phyloP scores from a whole-genome alignment of 495 filamentous ascomycete species.

The Aspergillus ostianus region DNA sequence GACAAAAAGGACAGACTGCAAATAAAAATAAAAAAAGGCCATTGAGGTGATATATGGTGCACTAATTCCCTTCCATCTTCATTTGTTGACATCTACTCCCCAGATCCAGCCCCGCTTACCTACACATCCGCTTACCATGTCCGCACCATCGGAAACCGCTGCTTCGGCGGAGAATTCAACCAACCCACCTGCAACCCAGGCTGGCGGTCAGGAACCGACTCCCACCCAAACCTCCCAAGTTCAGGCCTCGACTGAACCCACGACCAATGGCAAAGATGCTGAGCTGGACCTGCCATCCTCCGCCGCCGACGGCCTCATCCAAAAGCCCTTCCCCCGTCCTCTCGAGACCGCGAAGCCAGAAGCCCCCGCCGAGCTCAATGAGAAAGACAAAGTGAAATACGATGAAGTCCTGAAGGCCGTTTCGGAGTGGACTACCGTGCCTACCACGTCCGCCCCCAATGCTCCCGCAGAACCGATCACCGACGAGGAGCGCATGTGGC shows the following conservation, averaged over 20 bases:
- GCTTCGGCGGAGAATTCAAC: neutral
- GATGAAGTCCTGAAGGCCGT: constrained; percentile 65
- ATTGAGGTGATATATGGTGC: neutral
- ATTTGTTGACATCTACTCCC: neutral
- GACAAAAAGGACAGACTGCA: constrained; percentile 1
- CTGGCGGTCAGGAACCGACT: neutral
- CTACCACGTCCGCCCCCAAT: constrained; percentile 54
- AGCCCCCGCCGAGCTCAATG: constrained; percentile 54
- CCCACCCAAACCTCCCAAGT: neutral
- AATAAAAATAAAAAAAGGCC: neutral
- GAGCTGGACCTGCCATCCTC: constrained; percentile 45
- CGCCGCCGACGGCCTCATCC: constrained; percentile 51
- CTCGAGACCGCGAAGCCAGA: constrained; percentile 53
- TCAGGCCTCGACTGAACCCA: constrained; percentile 12
- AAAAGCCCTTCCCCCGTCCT: constrained; percentile 69
- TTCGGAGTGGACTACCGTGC: constrained; percentile 69
- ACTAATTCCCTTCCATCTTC: neutral
- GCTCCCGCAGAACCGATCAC: constrained; percentile 64
- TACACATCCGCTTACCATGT: constrained; percentile 5
- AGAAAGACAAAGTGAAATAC: constrained; percentile 84
- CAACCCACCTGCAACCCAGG: neutral
- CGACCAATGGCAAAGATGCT: constrained; percentile 19
- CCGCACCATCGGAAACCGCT: constrained; percentile 4
- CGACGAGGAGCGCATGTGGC: constrained; percentile 81
- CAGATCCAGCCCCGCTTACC: neutral